These are phyloP conservation scores for Boletus rubroflammeus DNA, from an alignment of 768 basidiomycete species.

Conservation along the genomic window DNA sequence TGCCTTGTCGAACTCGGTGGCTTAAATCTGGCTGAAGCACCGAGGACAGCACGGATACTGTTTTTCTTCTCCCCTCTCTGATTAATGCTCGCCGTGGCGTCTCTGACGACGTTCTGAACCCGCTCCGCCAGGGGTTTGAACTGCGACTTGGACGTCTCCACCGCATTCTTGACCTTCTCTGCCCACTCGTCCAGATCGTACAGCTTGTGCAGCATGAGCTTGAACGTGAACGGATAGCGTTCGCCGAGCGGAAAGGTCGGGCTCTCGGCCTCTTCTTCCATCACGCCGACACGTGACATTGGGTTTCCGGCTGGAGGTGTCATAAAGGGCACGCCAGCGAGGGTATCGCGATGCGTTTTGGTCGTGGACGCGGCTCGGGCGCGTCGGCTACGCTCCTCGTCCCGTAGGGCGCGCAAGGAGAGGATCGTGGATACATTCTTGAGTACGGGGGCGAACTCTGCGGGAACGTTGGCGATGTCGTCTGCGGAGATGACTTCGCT, in stretches of 20 bases:
- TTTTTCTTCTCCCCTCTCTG: constrained; percentile 14
- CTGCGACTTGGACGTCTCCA: constrained; percentile 51
- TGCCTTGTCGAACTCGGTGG: background rate
- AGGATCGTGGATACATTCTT: constrained; percentile 36
- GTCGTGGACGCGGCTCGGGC: background rate
- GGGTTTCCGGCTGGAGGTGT: background rate
- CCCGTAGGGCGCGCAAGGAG: constrained; percentile 33
- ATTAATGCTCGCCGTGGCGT: constrained; percentile 11
- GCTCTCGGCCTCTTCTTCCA: constrained; percentile 25
- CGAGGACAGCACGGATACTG: constrained; percentile 27
- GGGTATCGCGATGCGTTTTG: constrained; percentile 23
- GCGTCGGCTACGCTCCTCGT: constrained; percentile 14
- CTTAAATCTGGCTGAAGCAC: constrained; percentile 16
- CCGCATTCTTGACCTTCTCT: constrained; percentile 48
- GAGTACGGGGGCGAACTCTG: constrained; percentile 31
- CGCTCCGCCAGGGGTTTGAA: constrained; percentile 53
- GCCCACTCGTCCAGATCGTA: constrained; percentile 60
- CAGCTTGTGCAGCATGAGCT: constrained; percentile 62
- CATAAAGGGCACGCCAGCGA: constrained; percentile 14
- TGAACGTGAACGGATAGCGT: constrained; percentile 59
- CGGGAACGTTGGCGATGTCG: constrained; percentile 29
- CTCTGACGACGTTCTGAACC: constrained; percentile 15
- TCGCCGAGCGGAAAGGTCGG: constrained; percentile 41
- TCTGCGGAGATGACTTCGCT: constrained; percentile 27
- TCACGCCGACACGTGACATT: background rate